A percentile compares a stretch with the other conserved stretches of the same genome.
Evolutionary conservation across 371 early-diverging fungal genomes (phyloP).

Genomic region (Mucor circinelloides): DNA sequence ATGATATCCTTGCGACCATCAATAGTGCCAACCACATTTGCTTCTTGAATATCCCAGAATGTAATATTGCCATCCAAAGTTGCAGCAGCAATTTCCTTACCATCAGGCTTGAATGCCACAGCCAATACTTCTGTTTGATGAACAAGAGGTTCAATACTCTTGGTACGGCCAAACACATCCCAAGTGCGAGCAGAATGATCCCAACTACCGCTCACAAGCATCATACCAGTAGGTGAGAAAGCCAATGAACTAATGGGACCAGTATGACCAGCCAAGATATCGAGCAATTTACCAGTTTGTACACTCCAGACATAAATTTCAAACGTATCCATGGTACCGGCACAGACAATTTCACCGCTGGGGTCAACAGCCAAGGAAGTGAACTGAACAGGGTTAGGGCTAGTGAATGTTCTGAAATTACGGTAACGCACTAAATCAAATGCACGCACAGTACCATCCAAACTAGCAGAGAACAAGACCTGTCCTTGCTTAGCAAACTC

Average conservation of each 20-base stretch:
- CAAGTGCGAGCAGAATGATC: slow-evolving; percentile 92
- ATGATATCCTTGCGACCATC: slow-evolving; percentile 94
- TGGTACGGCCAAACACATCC: slow-evolving; percentile 92
- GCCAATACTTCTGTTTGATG: slow-evolving; percentile 89
- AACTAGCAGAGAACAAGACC: slow-evolving; percentile 90
- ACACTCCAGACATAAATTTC: slow-evolving; percentile 98
- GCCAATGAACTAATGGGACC: slow-evolving; percentile 87
- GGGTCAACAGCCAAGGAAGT: slow-evolving; percentile 92
- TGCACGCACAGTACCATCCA: slow-evolving; percentile 98
- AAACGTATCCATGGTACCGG: slow-evolving; percentile 94
- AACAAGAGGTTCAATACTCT: slow-evolving; percentile 77
- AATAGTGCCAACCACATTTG: slow-evolving; percentile 71
- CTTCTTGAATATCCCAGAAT: slow-evolving; percentile 87
- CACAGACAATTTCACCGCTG: slow-evolving; percentile 95
- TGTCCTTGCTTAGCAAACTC: slow-evolving; percentile 92
- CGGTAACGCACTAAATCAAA: slow-evolving; percentile 96
- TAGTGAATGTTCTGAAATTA: slow-evolving; percentile 96
- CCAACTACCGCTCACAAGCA: slow-evolving; percentile 92
- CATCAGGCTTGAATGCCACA: slow-evolving; percentile 90
- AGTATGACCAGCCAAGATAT: slow-evolving; percentile 92
- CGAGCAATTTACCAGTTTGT: slow-evolving; percentile 95
- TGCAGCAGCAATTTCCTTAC: slow-evolving; percentile 82
- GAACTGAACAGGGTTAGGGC: slow-evolving; percentile 97
- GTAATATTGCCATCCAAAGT: slow-evolving; percentile 93
- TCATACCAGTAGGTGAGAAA: slow-evolving; percentile 81